Base-by-base conservation (phyloP, 495 filamentous ascomycete genomes). In the Peziza echinospora region DNA sequence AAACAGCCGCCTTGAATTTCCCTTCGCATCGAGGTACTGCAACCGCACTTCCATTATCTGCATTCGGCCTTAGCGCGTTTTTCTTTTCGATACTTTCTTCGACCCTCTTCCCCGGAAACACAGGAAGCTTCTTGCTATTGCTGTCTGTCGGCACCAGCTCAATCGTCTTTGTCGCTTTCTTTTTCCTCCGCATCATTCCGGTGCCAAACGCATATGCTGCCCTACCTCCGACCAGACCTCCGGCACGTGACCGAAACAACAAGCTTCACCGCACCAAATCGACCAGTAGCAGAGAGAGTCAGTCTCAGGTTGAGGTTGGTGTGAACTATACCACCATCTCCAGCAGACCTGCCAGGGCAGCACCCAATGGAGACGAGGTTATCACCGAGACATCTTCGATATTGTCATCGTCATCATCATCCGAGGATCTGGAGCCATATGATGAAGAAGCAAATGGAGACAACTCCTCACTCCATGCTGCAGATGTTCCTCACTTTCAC, bases 11-110 rank as follows among this genome's bases (percentile, higher is more conserved):
- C 25, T 67, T 86, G 37, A 97, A 97, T 62, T 97, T 84, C 71
- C 91, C 87, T 1, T 68, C 77, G 26, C 80, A 92, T 56, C 76
- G 89, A 40, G 89, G 91, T 46, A 93, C 87, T 17, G 89, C 89
- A 11, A 96, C 89, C 5, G 85, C 84, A 2, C 83, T 96, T 57
- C 87, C 89, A 5, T 64, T 97, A 41, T 77, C 87, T 37, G 84
- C 82, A 4, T 94, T 96, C 60, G 89, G 89, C 21, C 67, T 97
- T 24, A 93, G 87, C 63, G 89, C 89, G 42, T 84, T 96, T 60
- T 92, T 96, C 70, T 97, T 93, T 66, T 80, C 89, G 16, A 67
- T 73, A 17, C 63, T 85, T 21, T 82, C 85, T 3, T 70, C 71
- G 26, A 53, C 87, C 41, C 67, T 84, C 43, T 92, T 93, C 63